phyloP scores from a whole-genome alignment of 2,329 filamentous ascomycete genomes.

The Colletotrichum higginsianum region DNA sequence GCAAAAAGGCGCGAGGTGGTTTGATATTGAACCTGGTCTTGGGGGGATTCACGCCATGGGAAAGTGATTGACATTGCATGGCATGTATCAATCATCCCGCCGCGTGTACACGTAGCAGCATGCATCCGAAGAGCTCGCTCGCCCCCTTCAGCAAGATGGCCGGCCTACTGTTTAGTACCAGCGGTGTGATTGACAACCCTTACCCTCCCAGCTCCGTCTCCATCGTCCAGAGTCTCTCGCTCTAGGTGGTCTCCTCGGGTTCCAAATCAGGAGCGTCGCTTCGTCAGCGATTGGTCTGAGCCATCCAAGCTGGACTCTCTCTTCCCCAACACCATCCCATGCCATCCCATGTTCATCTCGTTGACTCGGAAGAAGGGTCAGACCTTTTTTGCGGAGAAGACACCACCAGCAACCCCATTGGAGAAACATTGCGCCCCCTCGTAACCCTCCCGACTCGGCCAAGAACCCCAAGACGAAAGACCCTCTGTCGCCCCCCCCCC shows the following conservation, averaged over 20 bases:
- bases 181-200: background rate
- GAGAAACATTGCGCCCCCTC: background rate
- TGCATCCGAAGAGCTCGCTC: slow-evolving; percentile 3
- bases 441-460: background rate
- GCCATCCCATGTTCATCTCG: background rate
- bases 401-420: background rate
- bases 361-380: background rate
- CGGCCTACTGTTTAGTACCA: background rate
- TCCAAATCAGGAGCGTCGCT: background rate
- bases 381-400: slow-evolving; percentile 19
- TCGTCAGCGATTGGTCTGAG: background rate
- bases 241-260: background rate
- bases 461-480: background rate
- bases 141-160: background rate
- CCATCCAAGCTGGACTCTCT: background rate
- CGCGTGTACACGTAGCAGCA: background rate
- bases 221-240: no score
- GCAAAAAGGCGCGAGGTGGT: background rate
- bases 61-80: background rate
- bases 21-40: background rate
- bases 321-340: background rate
- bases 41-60: no score
- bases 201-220: background rate
- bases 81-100: background rate
- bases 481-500: no score